Percentiles rank a stretch among this genome's conserved stretches.
These are phyloP conservation scores for Wallemia hederae DNA, from an alignment of 1,284 basidiomycete species.

Conservation along the genomic window DNA sequence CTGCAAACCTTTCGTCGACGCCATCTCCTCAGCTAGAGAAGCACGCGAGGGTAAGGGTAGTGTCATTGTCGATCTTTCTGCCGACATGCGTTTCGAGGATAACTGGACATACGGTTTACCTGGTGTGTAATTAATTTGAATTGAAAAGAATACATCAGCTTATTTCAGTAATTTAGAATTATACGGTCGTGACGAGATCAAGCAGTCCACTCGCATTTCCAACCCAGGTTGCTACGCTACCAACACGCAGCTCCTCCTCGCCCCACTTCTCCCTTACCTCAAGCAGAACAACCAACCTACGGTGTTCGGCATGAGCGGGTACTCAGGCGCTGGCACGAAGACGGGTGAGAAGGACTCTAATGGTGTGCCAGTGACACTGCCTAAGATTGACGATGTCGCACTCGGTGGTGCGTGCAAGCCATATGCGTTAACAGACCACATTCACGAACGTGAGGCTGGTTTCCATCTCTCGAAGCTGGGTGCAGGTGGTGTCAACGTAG, in stretches of 20 bases:
- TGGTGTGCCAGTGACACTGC: constrained; percentile 39
- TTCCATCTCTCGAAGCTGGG: constrained; percentile 40
- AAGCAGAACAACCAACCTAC: constrained; percentile 39
- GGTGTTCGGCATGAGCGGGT: constrained; percentile 76
- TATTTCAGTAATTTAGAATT: constrained; percentile 30
- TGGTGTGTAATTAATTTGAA: constrained; percentile 36
- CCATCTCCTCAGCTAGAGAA: constrained; percentile 41
- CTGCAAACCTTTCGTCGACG: constrained; percentile 91
- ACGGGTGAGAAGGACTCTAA: constrained; percentile 29
- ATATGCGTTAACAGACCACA: constrained; percentile 83
- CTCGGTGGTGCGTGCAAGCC: constrained; percentile 48
- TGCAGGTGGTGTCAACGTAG: constrained; percentile 27
- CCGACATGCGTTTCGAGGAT: constrained; percentile 81
- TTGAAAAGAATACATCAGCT: constrained; percentile 7
- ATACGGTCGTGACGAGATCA: constrained; percentile 45
- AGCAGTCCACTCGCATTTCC: constrained; percentile 50
- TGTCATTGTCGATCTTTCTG: constrained; percentile 71
- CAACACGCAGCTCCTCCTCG: constrained; percentile 66
- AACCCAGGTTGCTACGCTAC: constrained; percentile 97
- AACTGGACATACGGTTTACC: constrained; percentile 95
- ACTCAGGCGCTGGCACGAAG: constrained; percentile 77
- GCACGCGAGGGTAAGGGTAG: constrained; percentile 27
- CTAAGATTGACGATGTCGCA: constrained; percentile 53
- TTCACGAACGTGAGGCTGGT: constrained; percentile 84
- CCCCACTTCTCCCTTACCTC: constrained; percentile 51